Conservation (phyloP, 1,139 yeast genomes). For the Kodamaea arcana region DNA sequence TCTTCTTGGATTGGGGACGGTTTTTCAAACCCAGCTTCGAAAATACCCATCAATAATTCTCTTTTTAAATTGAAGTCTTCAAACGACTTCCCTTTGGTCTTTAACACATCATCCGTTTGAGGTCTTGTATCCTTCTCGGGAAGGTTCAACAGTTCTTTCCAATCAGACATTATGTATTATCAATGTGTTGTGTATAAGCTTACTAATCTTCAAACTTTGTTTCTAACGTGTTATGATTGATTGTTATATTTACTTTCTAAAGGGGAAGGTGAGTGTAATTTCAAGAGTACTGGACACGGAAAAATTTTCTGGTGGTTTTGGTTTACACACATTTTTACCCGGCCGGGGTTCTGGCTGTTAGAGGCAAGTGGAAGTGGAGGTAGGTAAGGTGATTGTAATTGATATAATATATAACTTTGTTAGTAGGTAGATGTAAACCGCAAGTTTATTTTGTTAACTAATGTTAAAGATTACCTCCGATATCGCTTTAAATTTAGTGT, state of each 20-base stretch:
- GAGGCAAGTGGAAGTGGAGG: no score
- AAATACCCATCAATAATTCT: constrained; percentile 94
- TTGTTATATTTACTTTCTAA: no score
- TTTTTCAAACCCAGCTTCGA: constrained; percentile 97
- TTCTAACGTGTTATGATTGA: not conserved
- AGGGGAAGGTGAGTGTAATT: no score
- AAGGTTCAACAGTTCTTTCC: constrained; percentile 73
- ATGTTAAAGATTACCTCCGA: no score
- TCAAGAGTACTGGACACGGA: not conserved
- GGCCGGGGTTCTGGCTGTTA: no score
- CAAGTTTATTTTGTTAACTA: no score
- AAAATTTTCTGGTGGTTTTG: not conserved
- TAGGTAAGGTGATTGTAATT: no score
- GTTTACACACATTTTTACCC: not conserved
- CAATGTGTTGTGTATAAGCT: no score
- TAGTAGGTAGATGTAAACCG: no score
- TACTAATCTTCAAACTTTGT: no score
- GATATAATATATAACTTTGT: no score
- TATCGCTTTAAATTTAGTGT: no score
- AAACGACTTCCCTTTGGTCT: constrained; percentile 84
- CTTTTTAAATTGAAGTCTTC: constrained; percentile 91
- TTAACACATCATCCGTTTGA: constrained; percentile 93
- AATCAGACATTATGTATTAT: constrained; percentile 23
- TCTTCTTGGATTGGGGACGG: constrained; percentile 99
- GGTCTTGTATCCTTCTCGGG: constrained; percentile 88